Evolutionary conservation across 257 asterid genomes (phyloP).

Genomic region (Rhazya stricta): DNA sequence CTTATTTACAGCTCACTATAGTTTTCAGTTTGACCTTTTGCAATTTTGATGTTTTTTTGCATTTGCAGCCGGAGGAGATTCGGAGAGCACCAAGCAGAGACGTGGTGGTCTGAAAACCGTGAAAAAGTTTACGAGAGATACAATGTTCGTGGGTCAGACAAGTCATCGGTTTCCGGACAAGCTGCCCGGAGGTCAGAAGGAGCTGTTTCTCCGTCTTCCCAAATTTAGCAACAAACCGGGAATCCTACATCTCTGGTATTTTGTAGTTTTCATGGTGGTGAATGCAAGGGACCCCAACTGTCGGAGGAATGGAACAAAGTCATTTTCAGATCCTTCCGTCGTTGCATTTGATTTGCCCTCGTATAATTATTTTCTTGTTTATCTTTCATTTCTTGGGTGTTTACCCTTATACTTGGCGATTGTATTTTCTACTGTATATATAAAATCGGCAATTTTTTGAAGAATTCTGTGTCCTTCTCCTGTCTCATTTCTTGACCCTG

Average conservation of each 20-base stretch:
- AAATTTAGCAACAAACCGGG: slow-evolving; percentile 35
- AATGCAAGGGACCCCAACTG: slow-evolving; percentile 1
- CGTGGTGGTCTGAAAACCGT: slow-evolving; percentile 99
- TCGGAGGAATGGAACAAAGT: slow-evolving; percentile 12
- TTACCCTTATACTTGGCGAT: slow-evolving; percentile 10
- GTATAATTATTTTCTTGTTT: slow-evolving; percentile 9
- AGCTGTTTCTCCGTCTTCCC: slow-evolving; percentile 68
- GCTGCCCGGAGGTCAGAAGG: slow-evolving; percentile 72
- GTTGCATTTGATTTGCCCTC: slow-evolving; percentile 7
- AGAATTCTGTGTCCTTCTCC: neutral
- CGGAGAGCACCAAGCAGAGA: slow-evolving; percentile 98
- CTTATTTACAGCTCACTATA: neutral
- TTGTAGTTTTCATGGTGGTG: slow-evolving; percentile 18
- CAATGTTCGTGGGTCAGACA: slow-evolving; percentile 84
- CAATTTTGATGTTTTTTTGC: neutral
- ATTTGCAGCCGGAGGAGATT: slow-evolving; percentile 80
- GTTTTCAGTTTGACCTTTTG: neutral
- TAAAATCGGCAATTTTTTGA: slow-evolving; percentile 19
- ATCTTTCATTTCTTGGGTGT: neutral
- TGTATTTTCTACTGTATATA: slow-evolving; percentile 29
- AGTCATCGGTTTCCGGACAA: slow-evolving; percentile 67
- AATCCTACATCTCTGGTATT: neutral
- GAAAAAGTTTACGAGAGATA: slow-evolving; percentile 81
- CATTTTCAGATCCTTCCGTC: slow-evolving; percentile 7
- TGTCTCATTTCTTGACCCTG: neutral